Conservation (phyloP, 2,329 filamentous ascomycete genomes). For the Aspergillus pseudoterreus region DNA sequence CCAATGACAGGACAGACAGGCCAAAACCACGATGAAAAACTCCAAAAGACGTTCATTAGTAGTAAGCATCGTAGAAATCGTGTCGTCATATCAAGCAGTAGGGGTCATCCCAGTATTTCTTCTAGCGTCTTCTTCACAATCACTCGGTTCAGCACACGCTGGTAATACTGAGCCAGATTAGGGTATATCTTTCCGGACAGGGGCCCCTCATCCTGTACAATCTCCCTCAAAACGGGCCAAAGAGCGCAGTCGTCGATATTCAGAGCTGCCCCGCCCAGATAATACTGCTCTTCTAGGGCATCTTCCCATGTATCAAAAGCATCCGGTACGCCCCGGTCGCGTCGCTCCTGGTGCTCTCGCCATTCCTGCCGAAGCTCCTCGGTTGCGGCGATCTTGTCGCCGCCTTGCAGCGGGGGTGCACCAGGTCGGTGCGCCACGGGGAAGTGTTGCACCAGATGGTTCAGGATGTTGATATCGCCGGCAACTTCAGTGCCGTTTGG, state of each 20-base stretch:
- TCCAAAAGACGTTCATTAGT: not conserved
- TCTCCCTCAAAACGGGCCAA: constrained; percentile 41
- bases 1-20: constrained; percentile 1
- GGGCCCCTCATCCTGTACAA: constrained; percentile 24
- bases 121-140: constrained; percentile 34
- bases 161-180: constrained; percentile 35
- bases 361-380: constrained; percentile 27
- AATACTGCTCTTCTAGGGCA: constrained; percentile 26
- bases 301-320: constrained; percentile 31
- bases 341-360: constrained; percentile 20
- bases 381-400: constrained; percentile 24
- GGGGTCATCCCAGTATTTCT: constrained; percentile 5
- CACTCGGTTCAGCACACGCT: constrained; percentile 35
- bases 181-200: constrained; percentile 26
- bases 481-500: constrained; percentile 24
- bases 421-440: constrained; percentile 23
- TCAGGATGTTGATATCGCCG: constrained; percentile 32
- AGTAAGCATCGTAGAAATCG: not conserved
- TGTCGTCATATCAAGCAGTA: not conserved
- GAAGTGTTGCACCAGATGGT: constrained; percentile 23
- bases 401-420: constrained; percentile 25
- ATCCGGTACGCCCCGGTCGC: constrained; percentile 8
- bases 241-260: constrained; percentile 43
- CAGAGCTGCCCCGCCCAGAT: constrained; percentile 33
- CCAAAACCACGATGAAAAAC: not conserved